Conservation (phyloP, 495 filamentous ascomycete species). For the Aspergillus conjunctus region DNA sequence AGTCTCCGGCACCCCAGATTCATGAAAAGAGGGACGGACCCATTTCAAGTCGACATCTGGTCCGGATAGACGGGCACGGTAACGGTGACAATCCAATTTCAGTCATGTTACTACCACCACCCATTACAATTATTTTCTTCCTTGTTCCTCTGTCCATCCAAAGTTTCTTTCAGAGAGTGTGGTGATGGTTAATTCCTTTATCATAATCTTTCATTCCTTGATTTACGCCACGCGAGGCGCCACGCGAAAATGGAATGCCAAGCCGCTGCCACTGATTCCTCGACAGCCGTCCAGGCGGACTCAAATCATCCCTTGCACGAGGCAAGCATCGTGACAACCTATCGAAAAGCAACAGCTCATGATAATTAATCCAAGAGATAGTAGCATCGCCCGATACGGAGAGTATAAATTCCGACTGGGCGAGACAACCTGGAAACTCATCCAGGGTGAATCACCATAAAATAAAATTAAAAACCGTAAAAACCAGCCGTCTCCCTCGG, state of each 20-base stretch:
- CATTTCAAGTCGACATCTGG: slow-evolving; percentile 4
- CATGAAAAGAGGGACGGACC: slow-evolving; percentile 9
- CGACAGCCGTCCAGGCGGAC: background rate
- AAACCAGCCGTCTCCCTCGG: slow-evolving; percentile 11
- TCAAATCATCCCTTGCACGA: background rate
- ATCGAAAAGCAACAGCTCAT: background rate
- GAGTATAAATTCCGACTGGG: background rate
- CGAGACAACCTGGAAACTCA: background rate
- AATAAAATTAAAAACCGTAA: background rate
- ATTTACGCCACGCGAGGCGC: slow-evolving; percentile 5
- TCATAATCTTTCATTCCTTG: slow-evolving; percentile 1
- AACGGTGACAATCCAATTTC: background rate
- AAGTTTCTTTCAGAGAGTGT: too few species aligned
- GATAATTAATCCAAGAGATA: background rate
- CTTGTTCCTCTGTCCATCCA: background rate
- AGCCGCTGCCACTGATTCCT: background rate
- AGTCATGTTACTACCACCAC: background rate
- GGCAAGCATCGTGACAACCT: background rate
- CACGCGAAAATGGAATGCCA: slow-evolving; percentile 7
- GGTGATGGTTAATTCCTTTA: background rate
- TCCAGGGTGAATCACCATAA: background rate
- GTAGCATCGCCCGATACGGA: background rate
- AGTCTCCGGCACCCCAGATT: slow-evolving; percentile 27
- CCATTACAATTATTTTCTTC: too few species aligned
- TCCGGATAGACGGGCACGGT: background rate